Conservation (phyloP, 2,329 filamentous ascomycete species). For the Magnaporthiopsis rhizophila region DNA sequence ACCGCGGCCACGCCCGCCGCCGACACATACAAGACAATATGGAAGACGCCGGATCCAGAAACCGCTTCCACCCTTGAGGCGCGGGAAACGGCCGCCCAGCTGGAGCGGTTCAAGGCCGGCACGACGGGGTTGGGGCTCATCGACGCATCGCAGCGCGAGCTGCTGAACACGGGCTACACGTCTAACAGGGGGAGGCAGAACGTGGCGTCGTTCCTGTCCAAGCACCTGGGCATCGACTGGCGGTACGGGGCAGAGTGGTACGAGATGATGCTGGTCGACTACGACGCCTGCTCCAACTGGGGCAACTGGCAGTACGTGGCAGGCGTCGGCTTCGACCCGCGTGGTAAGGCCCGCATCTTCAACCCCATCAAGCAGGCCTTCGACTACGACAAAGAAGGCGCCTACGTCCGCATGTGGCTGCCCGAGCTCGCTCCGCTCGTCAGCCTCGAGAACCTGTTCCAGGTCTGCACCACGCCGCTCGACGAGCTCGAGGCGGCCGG, state of each 20-base stretch:
- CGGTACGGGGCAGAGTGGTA: slow-evolving; percentile 77
- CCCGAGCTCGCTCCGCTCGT: slow-evolving; percentile 53
- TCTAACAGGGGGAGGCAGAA: slow-evolving; percentile 71
- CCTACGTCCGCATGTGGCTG: slow-evolving; percentile 67
- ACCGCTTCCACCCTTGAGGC: slow-evolving; percentile 22
- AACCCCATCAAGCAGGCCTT: slow-evolving; percentile 76
- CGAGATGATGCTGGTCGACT: slow-evolving; percentile 65
- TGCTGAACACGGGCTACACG: slow-evolving; percentile 69
- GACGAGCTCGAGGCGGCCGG: slow-evolving; percentile 50
- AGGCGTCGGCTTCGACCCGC: slow-evolving; percentile 72
- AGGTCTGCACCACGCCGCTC: slow-evolving; percentile 56
- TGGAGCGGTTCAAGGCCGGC: slow-evolving; percentile 56
- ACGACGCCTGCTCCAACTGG: slow-evolving; percentile 72
- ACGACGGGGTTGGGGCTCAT: slow-evolving; percentile 70
- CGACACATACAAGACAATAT: not conserved
- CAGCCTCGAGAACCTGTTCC: slow-evolving; percentile 54
- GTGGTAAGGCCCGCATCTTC: slow-evolving; percentile 64
- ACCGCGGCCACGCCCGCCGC: too few relatives aligned
- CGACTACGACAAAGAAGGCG: slow-evolving; percentile 64
- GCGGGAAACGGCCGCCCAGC: slow-evolving; percentile 32
- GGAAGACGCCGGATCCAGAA: slow-evolving; percentile 15
- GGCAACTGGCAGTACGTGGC: slow-evolving; percentile 78
- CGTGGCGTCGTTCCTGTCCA: slow-evolving; percentile 64
- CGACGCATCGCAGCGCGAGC: slow-evolving; percentile 67
- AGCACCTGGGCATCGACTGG: slow-evolving; percentile 72